Conservation (phyloP, 2,329 filamentous ascomycete species). For the Arthrobotrys megalospora region DNA sequence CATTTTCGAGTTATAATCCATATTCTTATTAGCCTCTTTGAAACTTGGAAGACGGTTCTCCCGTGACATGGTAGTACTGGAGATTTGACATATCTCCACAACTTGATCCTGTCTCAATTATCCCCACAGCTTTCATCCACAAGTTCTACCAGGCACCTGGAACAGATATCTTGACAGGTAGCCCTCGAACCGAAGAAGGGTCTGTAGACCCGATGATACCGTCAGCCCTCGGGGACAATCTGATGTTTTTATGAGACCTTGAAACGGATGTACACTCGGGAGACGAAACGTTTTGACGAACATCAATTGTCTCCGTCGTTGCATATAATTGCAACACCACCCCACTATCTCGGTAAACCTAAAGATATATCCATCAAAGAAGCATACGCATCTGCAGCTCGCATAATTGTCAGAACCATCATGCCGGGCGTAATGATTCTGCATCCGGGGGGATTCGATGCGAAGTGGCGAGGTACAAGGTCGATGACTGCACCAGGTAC, state of each 20-base stretch:
- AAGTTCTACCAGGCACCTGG: conserved; percentile 9
- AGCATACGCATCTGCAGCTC: conserved; percentile 28
- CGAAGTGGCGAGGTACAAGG: conserved; percentile 26
- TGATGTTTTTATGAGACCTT: conserved; percentile 35
- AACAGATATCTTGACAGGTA: conserved; percentile 38
- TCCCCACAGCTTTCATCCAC: conserved; percentile 3
- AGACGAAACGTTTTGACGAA: conserved; percentile 33
- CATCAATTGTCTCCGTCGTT: conserved; percentile 32
- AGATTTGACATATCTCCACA: conserved; percentile 32
- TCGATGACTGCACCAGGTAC: conserved; percentile 33
- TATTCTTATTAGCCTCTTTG: conserved; percentile 9
- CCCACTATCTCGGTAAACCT: background rate
- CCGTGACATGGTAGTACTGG: background rate
- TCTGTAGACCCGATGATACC: conserved; percentile 33
- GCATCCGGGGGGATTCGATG: conserved; percentile 3
- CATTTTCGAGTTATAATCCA: conserved; percentile 15
- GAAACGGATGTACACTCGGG: conserved; percentile 38
- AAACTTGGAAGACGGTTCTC: conserved; percentile 2
- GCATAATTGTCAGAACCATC: background rate
- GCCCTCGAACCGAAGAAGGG: conserved; percentile 27
- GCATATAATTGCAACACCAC: conserved; percentile 27
- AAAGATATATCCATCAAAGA: conserved; percentile 15
- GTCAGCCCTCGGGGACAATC: conserved; percentile 49
- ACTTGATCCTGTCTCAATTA: conserved; percentile 18
- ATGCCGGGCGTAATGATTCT: conserved; percentile 5